Base-by-base conservation (phyloP, 352 stramenopile species). In the Phytophthora crassamura region DNA sequence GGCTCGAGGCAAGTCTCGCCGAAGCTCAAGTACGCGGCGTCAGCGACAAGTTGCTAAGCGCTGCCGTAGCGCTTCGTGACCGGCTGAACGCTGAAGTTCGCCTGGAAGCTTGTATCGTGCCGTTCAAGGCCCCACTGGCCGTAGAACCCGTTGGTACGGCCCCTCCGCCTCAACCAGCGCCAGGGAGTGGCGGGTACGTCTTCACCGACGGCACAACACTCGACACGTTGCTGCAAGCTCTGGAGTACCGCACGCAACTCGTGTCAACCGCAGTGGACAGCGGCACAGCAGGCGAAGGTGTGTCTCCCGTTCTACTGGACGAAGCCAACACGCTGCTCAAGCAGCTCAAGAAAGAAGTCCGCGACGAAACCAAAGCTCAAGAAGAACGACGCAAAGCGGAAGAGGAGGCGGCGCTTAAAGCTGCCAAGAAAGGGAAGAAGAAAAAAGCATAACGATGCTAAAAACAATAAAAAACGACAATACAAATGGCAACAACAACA, bases 271-370 rank as follows among this genome's bases (percentile, higher is more conserved):
- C 84, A 0, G 67, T 91, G 55, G 84, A 93, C 16, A 47, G 59
- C 12, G 78, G 74, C 3, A 45, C 67, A 5, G 59, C 70, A 0
- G 58, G 91, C 0, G 79, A 90, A 39, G 78, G 74, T 1, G 78
- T 93, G n/a, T 86, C 83, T 14, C 0, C 65, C 5, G 38, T 56
- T 18, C 50, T 94, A 38, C 68, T 94, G 39, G 86, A 95, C 30
- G 80, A 94, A 61, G 77, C 67, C 4, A 72, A 60, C 1, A 77
- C 70, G 28, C 12, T 82, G 11, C 64, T 93, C 18, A 92, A 92
- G 57, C 86, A 93, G 51, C 71, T 94, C 9, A 95, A 93, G 62
- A 92, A 93, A 45, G 85, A 93, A 32, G 78, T 93, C 34, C 86
- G 86, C 28, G 87, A 94, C 14, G 87, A 95, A 58, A 67, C 63